Conservation (phyloP, 106 monocot genomes). For the Phalaenopsis equestris region DNA sequence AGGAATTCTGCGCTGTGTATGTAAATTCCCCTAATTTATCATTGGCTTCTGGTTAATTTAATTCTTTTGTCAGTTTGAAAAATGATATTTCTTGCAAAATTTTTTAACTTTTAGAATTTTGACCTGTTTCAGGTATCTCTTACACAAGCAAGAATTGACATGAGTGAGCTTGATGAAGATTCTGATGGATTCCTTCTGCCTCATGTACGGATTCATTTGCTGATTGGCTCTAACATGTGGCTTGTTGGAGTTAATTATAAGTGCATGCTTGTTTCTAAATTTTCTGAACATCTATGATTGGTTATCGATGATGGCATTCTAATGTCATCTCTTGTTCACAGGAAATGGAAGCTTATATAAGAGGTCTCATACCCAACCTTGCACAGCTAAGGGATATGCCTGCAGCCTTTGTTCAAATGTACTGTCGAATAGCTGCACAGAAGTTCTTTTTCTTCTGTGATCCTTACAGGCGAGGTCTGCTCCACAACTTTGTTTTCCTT, state of each 20-base stretch:
- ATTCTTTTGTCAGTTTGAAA: not conserved
- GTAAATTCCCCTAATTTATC: not conserved
- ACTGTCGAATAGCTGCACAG: conserved; percentile 96
- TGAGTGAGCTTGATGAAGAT: conserved; percentile 99
- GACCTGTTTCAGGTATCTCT: conserved; percentile 70
- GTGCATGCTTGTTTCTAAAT: not conserved
- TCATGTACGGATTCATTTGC: conserved; percentile 40
- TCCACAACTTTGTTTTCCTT: not conserved
- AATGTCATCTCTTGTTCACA: conserved; percentile 18
- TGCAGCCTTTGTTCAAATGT: conserved; percentile 92
- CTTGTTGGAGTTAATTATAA: not conserved
- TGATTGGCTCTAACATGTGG: not conserved
- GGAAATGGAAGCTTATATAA: conserved; percentile 99
- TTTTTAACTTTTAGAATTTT: not conserved
- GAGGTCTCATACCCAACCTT: conserved; percentile 96
- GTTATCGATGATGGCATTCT: not conserved
- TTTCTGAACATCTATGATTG: not conserved
- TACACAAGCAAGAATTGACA: conserved; percentile 99
- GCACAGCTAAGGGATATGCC: conserved; percentile 98
- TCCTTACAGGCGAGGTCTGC: conserved; percentile 90
- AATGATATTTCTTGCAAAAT: conserved; percentile 1
- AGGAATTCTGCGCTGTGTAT: no score
- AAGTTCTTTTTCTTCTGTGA: conserved; percentile 99
- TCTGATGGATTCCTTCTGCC: conserved; percentile 98
- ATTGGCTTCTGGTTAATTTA: not conserved